These are phyloP conservation scores for Pyrenophora tritici-repentis DNA, from an alignment of 2,329 filamentous ascomycete species.

Conservation along the genomic window DNA sequence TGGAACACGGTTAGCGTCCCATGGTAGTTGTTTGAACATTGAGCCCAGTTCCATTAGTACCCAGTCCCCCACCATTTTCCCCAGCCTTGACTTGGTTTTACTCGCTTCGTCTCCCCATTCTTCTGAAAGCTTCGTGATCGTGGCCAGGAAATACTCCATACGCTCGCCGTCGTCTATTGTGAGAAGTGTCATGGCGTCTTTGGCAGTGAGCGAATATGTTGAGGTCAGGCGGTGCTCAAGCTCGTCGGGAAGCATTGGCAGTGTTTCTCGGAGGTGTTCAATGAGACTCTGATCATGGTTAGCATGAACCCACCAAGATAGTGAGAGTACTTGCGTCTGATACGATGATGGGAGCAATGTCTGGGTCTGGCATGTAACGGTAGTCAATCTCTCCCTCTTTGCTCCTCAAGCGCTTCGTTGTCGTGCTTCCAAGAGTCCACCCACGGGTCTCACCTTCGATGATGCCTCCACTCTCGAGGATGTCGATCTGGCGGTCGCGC, in stretches of 20 bases:
- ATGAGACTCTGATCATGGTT: conserved; percentile 62
- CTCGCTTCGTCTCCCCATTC: conserved; percentile 4
- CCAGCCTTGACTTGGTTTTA: conserved; percentile 27
- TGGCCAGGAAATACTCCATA: conserved; percentile 78
- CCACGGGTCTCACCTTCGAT: conserved; percentile 88
- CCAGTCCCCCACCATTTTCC: conserved; percentile 29
- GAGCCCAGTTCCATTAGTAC: conserved; percentile 59
- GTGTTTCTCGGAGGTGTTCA: conserved; percentile 61
- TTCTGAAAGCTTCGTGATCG: conserved; percentile 51
- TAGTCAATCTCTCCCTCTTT: conserved; percentile 99
- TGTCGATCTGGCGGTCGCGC: conserved; percentile 80
- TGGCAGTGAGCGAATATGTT: conserved; percentile 70
- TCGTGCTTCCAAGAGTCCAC: conserved; percentile 83
- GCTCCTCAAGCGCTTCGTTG: conserved; percentile 79
- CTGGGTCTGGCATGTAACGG: conserved; percentile 96
- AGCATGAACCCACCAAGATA: conserved; percentile 4
- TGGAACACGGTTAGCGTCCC: conserved; percentile 49
- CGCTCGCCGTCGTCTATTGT: conserved; percentile 77
- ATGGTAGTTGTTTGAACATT: conserved; percentile 50
- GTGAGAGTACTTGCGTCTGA: conserved; percentile 50
- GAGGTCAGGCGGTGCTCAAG: conserved; percentile 64
- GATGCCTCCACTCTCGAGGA: conserved; percentile 74
- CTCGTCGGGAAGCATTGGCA: conserved; percentile 75
- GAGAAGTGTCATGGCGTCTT: conserved; percentile 82
- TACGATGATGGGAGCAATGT: conserved; percentile 80